Evolutionary conservation across 2,329 filamentous ascomycete genomes (phyloP), one percentile per base, ranked within the genome.

Genomic region (Penicillium griseofulvum): DNA sequence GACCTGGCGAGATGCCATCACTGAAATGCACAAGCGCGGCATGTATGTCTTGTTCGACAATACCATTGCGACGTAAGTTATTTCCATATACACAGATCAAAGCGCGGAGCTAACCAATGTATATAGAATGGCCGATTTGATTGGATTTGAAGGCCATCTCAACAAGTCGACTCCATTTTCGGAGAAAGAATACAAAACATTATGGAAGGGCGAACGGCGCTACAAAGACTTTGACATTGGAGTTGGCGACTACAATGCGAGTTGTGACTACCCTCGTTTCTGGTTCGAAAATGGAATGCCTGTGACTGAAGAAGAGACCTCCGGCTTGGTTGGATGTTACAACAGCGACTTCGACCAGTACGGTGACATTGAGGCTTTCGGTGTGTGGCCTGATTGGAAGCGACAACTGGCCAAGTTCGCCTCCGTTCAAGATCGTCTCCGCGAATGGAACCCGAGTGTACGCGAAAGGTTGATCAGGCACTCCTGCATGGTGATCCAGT

Each of bases 41-140:
- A 87, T 88, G 84, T 87, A 86, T 69, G 83, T 87, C 44, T 71
- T 88, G 24, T 70, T 87, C 50, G 85, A 87, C 67, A 87, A 87
- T 65, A 87, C 85, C 3, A 81, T 87, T 66, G 80, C 82, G 39
- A 87, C 85, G 75, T 80, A 70, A 74, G 77, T 70, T 31, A 8
- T 17, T 7, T 26, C 8, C 5, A 2, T n/a, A 5, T 17, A 24
- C 26, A 8, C 11, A 11, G 10, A 12, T 5, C n/a, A 16, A 6
- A 19, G 22, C 12, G 22, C 14, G 19, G 14, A 11, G 10, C 50
- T 49, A 55, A 54, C 8, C 7, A 45, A 5, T 16, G 22, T 22
- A 16, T 14, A 1, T 42, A 67, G 62, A 16, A 60, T 87, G 79
- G 81, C 81, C 54, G 83, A 87, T 62, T 74, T 87, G 54, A 78